phyloP scores from a whole-genome alignment of 1,284 basidiomycete genomes.

The Laetiporus sulphureus region DNA sequence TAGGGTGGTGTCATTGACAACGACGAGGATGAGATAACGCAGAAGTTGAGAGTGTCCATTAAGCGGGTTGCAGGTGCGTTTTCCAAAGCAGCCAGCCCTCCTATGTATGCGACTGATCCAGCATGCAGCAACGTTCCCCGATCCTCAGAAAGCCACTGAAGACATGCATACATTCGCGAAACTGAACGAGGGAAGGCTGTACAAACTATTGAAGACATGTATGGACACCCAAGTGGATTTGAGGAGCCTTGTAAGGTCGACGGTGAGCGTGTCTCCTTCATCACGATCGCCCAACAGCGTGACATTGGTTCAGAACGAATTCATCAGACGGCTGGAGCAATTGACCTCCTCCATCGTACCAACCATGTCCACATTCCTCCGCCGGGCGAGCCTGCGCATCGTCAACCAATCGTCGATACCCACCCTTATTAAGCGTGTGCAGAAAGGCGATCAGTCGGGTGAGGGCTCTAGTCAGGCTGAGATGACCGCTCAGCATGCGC shows the following conservation, averaged over 20 bases:
- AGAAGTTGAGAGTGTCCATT: conserved; percentile 46
- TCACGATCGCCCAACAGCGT: background rate
- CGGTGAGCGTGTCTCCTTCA: conserved; percentile 38
- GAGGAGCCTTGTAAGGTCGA: conserved; percentile 74
- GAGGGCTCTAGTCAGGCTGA: conserved; percentile 30
- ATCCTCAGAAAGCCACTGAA: conserved; percentile 67
- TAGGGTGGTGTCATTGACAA: conserved; percentile 85
- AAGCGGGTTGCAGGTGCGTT: conserved; percentile 55
- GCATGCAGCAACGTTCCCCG: conserved; percentile 49
- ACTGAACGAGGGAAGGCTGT: conserved; percentile 80
- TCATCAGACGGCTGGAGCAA: conserved; percentile 70
- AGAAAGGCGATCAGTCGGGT: conserved; percentile 32
- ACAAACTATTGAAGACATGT: conserved; percentile 77
- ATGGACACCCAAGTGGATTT: conserved; percentile 83
- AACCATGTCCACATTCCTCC: conserved; percentile 74
- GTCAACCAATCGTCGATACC: conserved; percentile 85
- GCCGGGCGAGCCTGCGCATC: conserved; percentile 66
- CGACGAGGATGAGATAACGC: conserved; percentile 58
- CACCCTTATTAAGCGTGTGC: conserved; percentile 65
- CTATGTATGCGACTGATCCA: conserved; percentile 7
- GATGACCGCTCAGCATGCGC: conserved; percentile 38
- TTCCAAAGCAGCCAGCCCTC: conserved; percentile 7
- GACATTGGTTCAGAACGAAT: conserved; percentile 52
- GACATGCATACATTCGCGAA: conserved; percentile 85
- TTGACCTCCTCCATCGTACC: conserved; percentile 51